A percentile compares a stretch with the other conserved stretches of the same genome.
phyloP scores from a whole-genome alignment of 1,284 basidiomycete species.

The Ceratobasidium sp. region DNA sequence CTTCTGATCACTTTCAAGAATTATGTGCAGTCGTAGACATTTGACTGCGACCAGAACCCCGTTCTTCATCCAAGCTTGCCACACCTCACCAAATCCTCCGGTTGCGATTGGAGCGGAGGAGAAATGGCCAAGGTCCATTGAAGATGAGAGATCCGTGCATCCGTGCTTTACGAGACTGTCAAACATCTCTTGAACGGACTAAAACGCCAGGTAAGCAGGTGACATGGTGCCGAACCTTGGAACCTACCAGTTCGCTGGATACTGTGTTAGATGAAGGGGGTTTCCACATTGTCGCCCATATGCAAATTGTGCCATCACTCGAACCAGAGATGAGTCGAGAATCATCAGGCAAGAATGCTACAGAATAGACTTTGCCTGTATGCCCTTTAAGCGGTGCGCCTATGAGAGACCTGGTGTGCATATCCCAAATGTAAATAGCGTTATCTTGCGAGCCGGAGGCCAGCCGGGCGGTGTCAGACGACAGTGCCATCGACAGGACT shows the following conservation, averaged over 20 bases:
- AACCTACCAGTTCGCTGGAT: too few species aligned
- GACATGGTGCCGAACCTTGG: too few species aligned
- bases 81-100: slow-evolving; percentile 20
- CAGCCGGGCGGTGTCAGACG: background rate
- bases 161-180: background rate
- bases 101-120: background rate
- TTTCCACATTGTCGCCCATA: too few species aligned
- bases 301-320: too few species aligned
- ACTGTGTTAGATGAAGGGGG: too few species aligned
- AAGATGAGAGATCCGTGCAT: slow-evolving; percentile 1
- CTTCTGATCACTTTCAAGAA: background rate
- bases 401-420: background rate
- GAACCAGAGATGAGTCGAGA: too few species aligned
- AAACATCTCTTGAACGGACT: slow-evolving; percentile 22
- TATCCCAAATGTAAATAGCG: background rate
- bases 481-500: background rate
- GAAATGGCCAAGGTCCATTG: background rate
- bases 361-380: background rate
- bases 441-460: background rate
- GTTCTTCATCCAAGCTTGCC: background rate
- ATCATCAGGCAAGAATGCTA: background rate
- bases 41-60: slow-evolving; percentile 16
- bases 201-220: too few species aligned
- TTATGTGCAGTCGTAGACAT: background rate
- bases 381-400: background rate